phyloP scores from a whole-genome alignment of 495 filamentous ascomycete genomes.

The Friedmanniomyces endolithicus region DNA sequence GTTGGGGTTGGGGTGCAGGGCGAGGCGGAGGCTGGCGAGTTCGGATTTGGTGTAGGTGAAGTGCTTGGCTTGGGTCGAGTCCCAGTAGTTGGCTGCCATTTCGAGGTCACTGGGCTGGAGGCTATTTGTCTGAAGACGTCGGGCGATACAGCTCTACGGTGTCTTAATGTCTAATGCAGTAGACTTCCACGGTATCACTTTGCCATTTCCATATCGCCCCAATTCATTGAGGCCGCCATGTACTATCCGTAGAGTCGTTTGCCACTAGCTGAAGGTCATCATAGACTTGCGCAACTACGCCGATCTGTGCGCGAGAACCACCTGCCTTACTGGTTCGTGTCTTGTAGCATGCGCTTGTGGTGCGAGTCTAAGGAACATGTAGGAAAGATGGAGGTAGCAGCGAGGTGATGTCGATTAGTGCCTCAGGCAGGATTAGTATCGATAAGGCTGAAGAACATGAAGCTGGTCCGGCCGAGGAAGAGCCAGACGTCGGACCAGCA shows the following conservation, averaged over 20 bases:
- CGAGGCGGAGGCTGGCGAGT: conserved; percentile 57
- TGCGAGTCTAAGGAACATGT: no score
- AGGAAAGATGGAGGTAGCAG: no score
- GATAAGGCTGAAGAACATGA: neutral
- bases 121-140: no score
- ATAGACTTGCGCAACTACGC: no score
- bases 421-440: neutral
- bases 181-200: no score
- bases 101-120: neutral
- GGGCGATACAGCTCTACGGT: neutral
- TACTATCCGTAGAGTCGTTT: no score
- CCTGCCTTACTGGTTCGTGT: no score
- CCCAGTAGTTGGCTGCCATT: conserved; percentile 98
- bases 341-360: no score
- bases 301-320: no score
- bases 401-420: neutral
- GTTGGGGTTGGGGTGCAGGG: conserved; percentile 57
- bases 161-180: neutral
- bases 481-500: neutral
- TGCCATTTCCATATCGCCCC: no score
- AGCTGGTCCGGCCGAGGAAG: neutral
- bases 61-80: conserved; percentile 73
- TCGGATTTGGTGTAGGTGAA: conserved; percentile 83
- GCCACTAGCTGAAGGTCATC: no score
- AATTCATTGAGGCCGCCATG: no score